phyloP scores from a whole-genome alignment of 805 yeast genomes.

The Vanderwaltozyma tropicalis region DNA sequence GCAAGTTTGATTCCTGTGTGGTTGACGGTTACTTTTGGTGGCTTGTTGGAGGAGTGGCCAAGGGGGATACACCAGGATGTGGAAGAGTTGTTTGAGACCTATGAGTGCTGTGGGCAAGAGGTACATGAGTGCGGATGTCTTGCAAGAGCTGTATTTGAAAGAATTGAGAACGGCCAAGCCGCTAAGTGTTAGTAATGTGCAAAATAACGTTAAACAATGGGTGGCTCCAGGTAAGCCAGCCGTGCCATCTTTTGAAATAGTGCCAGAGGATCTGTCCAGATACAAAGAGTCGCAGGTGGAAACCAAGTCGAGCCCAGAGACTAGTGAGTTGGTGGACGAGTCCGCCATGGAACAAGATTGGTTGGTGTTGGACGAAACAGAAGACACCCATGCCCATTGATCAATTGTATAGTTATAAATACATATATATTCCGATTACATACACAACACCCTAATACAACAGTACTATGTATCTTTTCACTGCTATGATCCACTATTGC shows the following conservation, averaged over 20 bases:
- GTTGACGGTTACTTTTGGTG: too few species aligned
- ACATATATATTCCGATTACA: too few species aligned
- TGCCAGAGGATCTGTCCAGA: constrained; percentile 52
- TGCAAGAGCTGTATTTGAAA: constrained; percentile 76
- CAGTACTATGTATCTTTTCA: too few species aligned
- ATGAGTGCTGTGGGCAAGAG: background rate
- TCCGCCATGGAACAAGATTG: constrained; percentile 44
- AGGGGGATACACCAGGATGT: background rate
- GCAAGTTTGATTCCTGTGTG: too few species aligned
- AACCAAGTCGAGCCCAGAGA: constrained; percentile 38
- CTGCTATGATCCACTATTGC: too few species aligned
- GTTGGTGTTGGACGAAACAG: constrained; percentile 59
- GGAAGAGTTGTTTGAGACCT: background rate
- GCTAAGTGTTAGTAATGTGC: constrained; percentile 57
- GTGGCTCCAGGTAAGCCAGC: constrained; percentile 68
- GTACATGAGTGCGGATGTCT: constrained; percentile 40
- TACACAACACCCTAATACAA: too few species aligned
- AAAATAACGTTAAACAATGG: constrained; percentile 76
- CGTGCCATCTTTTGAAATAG: constrained; percentile 60
- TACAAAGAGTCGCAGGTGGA: constrained; percentile 70
- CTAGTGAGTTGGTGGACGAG: constrained; percentile 33
- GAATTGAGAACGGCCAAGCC: constrained; percentile 76
- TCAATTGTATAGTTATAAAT: too few species aligned
- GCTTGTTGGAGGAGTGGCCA: too few species aligned
- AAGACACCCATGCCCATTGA: constrained; percentile 2